These are phyloP conservation scores for Pisolithus albus DNA, from an alignment of 768 basidiomycete genomes.

Conservation along the genomic window DNA sequence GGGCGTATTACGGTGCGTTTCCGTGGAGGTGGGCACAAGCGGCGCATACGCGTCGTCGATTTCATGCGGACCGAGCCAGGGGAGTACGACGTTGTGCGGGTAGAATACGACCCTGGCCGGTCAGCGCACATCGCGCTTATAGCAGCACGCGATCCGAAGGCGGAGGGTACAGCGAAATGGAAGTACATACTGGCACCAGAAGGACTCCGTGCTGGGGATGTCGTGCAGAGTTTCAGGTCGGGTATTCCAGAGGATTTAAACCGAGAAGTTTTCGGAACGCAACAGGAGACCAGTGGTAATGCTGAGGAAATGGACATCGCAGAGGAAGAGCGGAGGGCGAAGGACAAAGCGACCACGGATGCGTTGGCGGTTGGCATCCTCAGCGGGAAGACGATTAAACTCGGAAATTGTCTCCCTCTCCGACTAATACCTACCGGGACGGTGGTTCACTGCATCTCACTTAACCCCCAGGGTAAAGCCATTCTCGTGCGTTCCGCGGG, in stretches of 20 bases:
- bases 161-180: slow-evolving; percentile 56
- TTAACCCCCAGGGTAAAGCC: slow-evolving; percentile 68
- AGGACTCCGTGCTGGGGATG: slow-evolving; percentile 81
- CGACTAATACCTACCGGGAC: slow-evolving; percentile 90
- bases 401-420: slow-evolving; percentile 90
- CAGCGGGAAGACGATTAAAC: slow-evolving; percentile 74
- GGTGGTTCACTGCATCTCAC: slow-evolving; percentile 78
- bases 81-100: slow-evolving; percentile 81
- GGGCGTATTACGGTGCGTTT: slow-evolving; percentile 85
- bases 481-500: slow-evolving; percentile 89
- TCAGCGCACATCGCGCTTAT: slow-evolving; percentile 92
- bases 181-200: slow-evolving; percentile 92
- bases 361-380: slow-evolving; percentile 79
- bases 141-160: slow-evolving; percentile 48
- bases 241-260: slow-evolving; percentile 73
- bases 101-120: slow-evolving; percentile 95
- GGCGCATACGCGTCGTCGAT: slow-evolving; percentile 81
- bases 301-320: slow-evolving; percentile 14
- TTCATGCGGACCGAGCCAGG: slow-evolving; percentile 76
- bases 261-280: slow-evolving; percentile 33
- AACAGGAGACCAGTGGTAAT: slow-evolving; percentile 6
- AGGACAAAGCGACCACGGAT: slow-evolving; percentile 37
- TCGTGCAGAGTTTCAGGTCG: slow-evolving; percentile 76
- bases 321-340: slow-evolving; percentile 18
- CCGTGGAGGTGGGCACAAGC: slow-evolving; percentile 87